phyloP scores from a whole-genome alignment of 352 stramenopile genomes.

The Phytophthora pseudosyringae region DNA sequence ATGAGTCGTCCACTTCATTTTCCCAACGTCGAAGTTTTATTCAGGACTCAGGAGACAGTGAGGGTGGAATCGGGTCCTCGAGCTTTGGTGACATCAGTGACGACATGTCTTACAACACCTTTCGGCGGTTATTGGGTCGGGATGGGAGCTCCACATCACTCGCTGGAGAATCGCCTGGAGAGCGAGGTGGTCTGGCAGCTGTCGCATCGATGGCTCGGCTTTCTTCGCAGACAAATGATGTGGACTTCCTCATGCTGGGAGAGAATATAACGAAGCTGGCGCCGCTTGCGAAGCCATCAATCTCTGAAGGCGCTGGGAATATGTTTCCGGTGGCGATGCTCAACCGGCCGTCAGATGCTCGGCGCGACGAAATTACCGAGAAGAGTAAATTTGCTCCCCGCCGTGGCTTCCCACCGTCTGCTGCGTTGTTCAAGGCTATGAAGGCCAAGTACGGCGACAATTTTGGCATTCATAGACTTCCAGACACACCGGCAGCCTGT shows the following conservation, averaged over 20 bases:
- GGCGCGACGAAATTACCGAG: conserved; percentile 78
- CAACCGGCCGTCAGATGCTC: conserved; percentile 57
- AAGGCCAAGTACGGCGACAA: conserved; percentile 84
- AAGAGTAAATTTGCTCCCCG: conserved; percentile 83
- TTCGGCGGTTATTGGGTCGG: conserved; percentile 48
- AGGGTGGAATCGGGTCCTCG: conserved; percentile 31
- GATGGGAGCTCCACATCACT: conserved; percentile 37
- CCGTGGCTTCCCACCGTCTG: conserved; percentile 85
- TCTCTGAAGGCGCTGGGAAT: conserved; percentile 72
- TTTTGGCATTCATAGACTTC: conserved; percentile 74
- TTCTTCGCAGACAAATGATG: conserved; percentile 44
- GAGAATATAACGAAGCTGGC: conserved; percentile 75
- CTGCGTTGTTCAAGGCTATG: conserved; percentile 86
- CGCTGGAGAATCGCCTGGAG: conserved; percentile 9
- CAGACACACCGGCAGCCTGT: conserved; percentile 73
- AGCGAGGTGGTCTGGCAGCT: conserved; percentile 16
- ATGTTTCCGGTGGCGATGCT: conserved; percentile 79
- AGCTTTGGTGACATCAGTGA: conserved; percentile 34
- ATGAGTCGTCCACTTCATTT: conserved; percentile 20
- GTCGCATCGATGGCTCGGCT: conserved; percentile 40
- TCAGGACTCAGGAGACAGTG: conserved; percentile 22
- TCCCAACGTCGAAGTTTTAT: conserved; percentile 31
- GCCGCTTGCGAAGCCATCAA: conserved; percentile 52
- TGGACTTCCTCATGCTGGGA: conserved; percentile 59
- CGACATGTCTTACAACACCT: conserved; percentile 53